A percentile compares a stretch with the other conserved stretches of the same genome.
phyloP scores from a whole-genome alignment of 768 basidiomycete species.

The Tubosaeta sp. region DNA sequence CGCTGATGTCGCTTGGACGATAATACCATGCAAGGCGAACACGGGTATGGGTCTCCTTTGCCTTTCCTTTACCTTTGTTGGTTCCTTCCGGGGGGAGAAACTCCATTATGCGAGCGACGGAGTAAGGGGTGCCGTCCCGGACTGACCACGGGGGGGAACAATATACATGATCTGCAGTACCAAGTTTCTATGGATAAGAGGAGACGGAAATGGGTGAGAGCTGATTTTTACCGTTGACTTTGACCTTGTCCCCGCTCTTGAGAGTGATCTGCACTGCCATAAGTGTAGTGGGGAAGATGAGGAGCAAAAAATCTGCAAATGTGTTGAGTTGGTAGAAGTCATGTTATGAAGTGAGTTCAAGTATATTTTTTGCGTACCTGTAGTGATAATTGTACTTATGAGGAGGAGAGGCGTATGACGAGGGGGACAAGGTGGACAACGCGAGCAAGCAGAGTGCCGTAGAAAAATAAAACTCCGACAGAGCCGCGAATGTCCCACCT shows the following conservation, averaged over 20 bases:
- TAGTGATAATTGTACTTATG: conserved; percentile 15
- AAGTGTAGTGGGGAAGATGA: conserved; percentile 14
- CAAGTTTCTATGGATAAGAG: conserved; percentile 20
- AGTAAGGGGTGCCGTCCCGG: conserved; percentile 93
- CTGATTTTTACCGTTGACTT: conserved; percentile 71
- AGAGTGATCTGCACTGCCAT: conserved; percentile 46
- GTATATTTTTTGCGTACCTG: conserved; percentile 25
- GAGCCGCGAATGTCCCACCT: conserved; percentile 28
- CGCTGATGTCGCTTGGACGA: conserved; percentile 92
- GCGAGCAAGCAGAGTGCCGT: conserved; percentile 27
- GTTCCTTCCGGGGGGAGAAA: conserved; percentile 80
- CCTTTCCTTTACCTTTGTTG: conserved; percentile 60
- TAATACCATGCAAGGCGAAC: conserved; percentile 96
- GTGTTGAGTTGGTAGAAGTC: conserved; percentile 4
- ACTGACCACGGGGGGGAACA: conserved; percentile 91
- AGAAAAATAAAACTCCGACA: conserved; percentile 33
- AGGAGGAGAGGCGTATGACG: conserved; percentile 24
- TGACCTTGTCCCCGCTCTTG: conserved; percentile 81
- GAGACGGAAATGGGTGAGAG: conserved; percentile 10
- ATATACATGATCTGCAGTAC: conserved; percentile 87
- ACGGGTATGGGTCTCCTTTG: conserved; percentile 69
- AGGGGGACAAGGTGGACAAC: conserved; percentile 34
- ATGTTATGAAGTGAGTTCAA: background rate
- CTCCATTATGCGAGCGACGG: conserved; percentile 95
- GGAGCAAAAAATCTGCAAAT: conserved; percentile 26